phyloP scores from a whole-genome alignment of 2,329 filamentous ascomycete genomes.

The Cladosporium sp. region DNA sequence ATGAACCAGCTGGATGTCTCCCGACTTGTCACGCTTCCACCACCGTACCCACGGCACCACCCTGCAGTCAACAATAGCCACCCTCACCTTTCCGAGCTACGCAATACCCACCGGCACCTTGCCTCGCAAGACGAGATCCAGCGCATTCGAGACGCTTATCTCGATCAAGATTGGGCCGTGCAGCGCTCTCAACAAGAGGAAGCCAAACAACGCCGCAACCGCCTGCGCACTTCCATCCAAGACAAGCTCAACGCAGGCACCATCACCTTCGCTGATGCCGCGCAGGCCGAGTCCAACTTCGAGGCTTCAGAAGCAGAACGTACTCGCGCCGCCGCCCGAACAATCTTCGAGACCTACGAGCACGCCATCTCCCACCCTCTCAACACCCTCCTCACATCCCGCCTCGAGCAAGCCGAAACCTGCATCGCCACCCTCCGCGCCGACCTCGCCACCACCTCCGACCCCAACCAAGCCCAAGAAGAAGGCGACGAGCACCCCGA shows the following conservation, averaged over 20 bases:
- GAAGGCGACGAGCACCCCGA: conserved; percentile 95
- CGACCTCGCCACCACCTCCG: conserved; percentile 61
- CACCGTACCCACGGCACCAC: conserved; percentile 88
- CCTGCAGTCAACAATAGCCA: conserved; percentile 95
- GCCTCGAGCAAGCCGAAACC: conserved; percentile 65
- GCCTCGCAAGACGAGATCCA: conserved; percentile 65
- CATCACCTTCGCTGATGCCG: conserved; percentile 77
- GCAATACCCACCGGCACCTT: conserved; percentile 68
- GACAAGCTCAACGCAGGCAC: conserved; percentile 70
- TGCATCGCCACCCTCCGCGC: conserved; percentile 72
- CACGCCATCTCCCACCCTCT: conserved; percentile 74
- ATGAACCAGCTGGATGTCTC: conserved; percentile 66
- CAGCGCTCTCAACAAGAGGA: conserved; percentile 41
- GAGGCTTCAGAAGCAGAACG: conserved; percentile 62
- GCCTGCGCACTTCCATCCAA: conserved; percentile 54
- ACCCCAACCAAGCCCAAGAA: conserved; percentile 81
- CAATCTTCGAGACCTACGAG: conserved; percentile 80
- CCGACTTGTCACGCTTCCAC: conserved; percentile 83
- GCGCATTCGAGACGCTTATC: conserved; percentile 36
- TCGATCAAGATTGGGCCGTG: conserved; percentile 25
- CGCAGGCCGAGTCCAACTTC: conserved; percentile 66
- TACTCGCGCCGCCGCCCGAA: conserved; percentile 67
- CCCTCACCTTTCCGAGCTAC: conserved; percentile 74
- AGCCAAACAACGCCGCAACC: conserved; percentile 24
- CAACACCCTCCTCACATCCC: conserved; percentile 69